Evolutionary conservation across 805 yeast genomes (phyloP).

Genomic region (Lipomyces spencermartinsiae): DNA sequence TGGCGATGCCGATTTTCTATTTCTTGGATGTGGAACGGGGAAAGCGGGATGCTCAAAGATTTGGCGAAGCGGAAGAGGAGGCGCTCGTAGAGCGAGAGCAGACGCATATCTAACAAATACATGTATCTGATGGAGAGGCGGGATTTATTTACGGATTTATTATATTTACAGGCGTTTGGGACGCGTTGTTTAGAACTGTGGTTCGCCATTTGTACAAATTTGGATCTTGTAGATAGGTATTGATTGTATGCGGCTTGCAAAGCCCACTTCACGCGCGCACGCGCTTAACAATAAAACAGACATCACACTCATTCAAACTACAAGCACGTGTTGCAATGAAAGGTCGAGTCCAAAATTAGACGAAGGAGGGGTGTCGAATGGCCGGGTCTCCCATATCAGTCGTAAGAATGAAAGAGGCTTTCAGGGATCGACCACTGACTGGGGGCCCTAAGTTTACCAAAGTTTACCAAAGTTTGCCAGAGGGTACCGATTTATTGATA

Average conservation of each 20-base stretch:
- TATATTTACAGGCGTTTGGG: not conserved
- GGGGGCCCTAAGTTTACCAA: too few species aligned
- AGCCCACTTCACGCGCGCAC: too few species aligned
- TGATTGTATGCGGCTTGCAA: not conserved
- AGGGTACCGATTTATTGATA: too few species aligned
- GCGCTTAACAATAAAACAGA: too few species aligned
- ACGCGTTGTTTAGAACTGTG: not conserved
- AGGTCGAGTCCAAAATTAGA: too few species aligned
- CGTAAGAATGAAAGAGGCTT: too few species aligned
- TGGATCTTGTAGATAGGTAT: not conserved
- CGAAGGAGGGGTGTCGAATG: too few species aligned
- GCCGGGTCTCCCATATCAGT: too few species aligned
- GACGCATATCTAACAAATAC: not conserved
- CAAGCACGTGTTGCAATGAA: too few species aligned
- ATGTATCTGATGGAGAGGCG: not conserved
- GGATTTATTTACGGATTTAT: not conserved
- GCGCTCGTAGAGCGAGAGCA: constrained; percentile 14
- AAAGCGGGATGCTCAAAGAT: constrained; percentile 56
- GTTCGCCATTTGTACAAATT: not conserved
- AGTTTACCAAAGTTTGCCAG: too few species aligned
- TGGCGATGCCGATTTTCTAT: constrained; percentile 64
- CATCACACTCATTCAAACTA: too few species aligned
- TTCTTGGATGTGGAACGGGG: constrained; percentile 68
- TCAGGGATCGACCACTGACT: too few species aligned
- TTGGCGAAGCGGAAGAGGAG: constrained; percentile 46